These are phyloP conservation scores for Beauveria rudraprayagi DNA, from an alignment of 2,329 filamentous ascomycete species.

Conservation along the genomic window DNA sequence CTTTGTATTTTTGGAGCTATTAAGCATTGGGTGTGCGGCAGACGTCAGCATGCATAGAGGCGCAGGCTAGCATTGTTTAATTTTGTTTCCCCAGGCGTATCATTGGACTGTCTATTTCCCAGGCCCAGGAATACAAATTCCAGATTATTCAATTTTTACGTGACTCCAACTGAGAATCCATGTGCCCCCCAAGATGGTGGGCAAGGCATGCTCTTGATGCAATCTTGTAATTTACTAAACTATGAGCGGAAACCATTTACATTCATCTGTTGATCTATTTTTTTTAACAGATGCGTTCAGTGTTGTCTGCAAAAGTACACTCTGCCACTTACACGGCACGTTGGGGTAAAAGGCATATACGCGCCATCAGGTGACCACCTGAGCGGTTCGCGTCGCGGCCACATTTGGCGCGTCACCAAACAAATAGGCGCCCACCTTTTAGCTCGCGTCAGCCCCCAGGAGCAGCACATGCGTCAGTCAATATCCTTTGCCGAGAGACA, in stretches of 20 bases:
- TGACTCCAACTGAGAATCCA: too few relatives aligned
- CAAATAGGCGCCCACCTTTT: conserved; percentile 12
- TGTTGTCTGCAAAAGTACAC: too few relatives aligned
- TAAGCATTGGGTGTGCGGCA: conserved; percentile 11
- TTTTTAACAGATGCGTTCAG: too few relatives aligned
- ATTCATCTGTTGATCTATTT: too few relatives aligned
- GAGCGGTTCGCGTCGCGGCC: conserved; percentile 27
- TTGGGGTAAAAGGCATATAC: not conserved
- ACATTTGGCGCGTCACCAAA: conserved; percentile 6
- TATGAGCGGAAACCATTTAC: too few relatives aligned
- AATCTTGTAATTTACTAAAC: too few relatives aligned
- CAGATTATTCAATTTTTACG: not conserved
- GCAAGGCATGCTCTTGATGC: too few relatives aligned
- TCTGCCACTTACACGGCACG: not conserved
- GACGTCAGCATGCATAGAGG: conserved; percentile 15
- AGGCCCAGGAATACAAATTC: conserved; percentile 4
- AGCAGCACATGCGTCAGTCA: conserved; percentile 1
- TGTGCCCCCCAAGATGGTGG: too few relatives aligned
- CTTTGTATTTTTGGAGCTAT: not conserved
- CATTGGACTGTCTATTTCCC: conserved; percentile 10
- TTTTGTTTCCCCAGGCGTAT: conserved; percentile 5
- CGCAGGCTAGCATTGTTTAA: conserved; percentile 15
- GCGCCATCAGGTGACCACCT: conserved; percentile 27
- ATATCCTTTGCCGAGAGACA: not conserved
- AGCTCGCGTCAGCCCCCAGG: not conserved